Evolutionary conservation across 2,329 filamentous ascomycete genomes (phyloP).

Genomic region (Microdochium paspali): DNA sequence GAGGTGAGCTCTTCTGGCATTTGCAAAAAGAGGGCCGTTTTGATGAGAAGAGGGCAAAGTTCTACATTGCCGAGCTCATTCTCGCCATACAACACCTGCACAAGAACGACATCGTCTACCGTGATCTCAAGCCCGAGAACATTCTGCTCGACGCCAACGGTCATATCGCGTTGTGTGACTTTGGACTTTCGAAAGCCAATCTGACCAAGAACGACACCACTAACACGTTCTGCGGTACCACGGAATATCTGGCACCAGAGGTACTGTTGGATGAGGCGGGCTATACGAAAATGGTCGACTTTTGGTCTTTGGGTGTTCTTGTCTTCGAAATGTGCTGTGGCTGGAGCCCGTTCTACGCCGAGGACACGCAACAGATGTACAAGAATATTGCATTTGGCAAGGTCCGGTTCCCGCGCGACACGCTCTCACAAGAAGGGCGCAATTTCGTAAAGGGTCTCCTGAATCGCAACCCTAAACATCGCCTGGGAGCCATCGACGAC

Average conservation of each 20-base stretch:
- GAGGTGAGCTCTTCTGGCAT: constrained; percentile 97
- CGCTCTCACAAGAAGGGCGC: constrained; percentile 84
- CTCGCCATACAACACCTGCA: constrained; percentile 91
- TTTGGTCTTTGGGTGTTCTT: constrained; percentile 94
- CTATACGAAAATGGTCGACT: constrained; percentile 99
- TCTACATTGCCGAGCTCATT: constrained; percentile 97
- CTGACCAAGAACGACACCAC: constrained; percentile 95
- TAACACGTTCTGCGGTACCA: constrained; percentile 97
- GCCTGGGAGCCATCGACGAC: constrained; percentile 82
- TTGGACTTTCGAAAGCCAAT: constrained; percentile 95
- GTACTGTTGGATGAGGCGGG: constrained; percentile 92
- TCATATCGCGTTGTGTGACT: constrained; percentile 95
- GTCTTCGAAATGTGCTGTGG: constrained; percentile 99
- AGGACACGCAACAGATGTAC: constrained; percentile 99
- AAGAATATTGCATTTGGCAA: constrained; percentile 99
- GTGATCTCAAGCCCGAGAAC: constrained; percentile 95
- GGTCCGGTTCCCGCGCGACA: constrained; percentile 90
- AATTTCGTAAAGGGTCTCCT: constrained; percentile 97
- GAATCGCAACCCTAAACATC: constrained; percentile 93
- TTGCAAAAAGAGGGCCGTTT: constrained; percentile 95
- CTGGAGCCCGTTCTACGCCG: constrained; percentile 98
- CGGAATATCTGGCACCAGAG: constrained; percentile 92
- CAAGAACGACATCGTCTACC: constrained; percentile 95
- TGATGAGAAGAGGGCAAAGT: constrained; percentile 89
- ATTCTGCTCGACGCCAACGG: constrained; percentile 95